phyloP scores from a whole-genome alignment of 495 filamentous ascomycete genomes.

The Cairneyella variabilis region DNA sequence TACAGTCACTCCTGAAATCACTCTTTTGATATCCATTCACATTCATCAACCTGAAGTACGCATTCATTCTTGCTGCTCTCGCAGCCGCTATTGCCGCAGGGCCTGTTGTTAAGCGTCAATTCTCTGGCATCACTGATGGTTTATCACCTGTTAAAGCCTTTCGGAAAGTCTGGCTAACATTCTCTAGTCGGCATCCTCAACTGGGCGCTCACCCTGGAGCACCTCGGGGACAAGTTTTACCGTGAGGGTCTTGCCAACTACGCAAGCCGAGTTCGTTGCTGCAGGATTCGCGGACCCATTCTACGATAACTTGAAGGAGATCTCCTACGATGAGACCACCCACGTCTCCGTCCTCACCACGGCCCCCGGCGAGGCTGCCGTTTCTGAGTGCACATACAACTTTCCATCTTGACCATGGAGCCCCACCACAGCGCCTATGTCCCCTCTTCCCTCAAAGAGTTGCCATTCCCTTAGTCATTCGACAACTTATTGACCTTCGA shows the following conservation, averaged over 20 bases:
- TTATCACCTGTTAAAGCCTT: background rate
- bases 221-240: constrained; percentile 49
- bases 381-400: constrained; percentile 35
- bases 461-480: constrained; percentile 39
- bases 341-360: constrained; percentile 40
- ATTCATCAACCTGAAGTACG: background rate
- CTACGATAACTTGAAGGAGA: constrained; percentile 43
- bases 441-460: too few species aligned
- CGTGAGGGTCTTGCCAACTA: constrained; percentile 52
- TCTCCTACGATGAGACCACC: constrained; percentile 22
- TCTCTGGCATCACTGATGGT: background rate
- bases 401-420: too few species aligned
- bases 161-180: background rate
- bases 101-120: background rate
- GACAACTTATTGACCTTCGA: constrained; percentile 39
- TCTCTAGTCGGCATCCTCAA: constrained; percentile 18
- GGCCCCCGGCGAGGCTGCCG: constrained; percentile 29
- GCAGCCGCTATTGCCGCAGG: background rate
- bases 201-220: constrained; percentile 34
- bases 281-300: constrained; percentile 49
- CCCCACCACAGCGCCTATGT: too few species aligned
- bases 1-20: background rate
- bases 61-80: background rate
- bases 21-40: background rate
- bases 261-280: constrained; percentile 41